Conservation (phyloP, 2,329 filamentous ascomycete genomes). For the Penicillium brevicompactum region DNA sequence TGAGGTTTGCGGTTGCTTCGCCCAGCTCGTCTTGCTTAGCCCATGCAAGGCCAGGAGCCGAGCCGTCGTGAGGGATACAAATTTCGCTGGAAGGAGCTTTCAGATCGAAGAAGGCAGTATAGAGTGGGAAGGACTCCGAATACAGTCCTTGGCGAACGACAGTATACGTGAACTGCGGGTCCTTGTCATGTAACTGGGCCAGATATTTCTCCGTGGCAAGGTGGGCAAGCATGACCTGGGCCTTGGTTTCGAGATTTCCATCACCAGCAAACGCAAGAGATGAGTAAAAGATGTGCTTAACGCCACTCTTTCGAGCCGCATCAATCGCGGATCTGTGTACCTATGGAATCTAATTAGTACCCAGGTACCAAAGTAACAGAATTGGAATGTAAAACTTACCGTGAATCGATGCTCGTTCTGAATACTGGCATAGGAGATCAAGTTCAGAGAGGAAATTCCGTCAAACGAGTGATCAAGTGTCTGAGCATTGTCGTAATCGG, state of each 20-base stretch:
- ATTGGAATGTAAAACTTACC: background rate
- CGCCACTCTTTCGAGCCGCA: conserved; percentile 9
- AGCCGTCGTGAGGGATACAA: conserved; percentile 48
- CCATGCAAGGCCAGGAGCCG: conserved; percentile 49
- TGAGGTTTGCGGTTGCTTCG: conserved; percentile 52
- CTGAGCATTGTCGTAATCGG: conserved; percentile 9
- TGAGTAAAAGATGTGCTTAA: conserved; percentile 19
- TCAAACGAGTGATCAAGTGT: conserved; percentile 8
- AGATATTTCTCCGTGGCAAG: conserved; percentile 16
- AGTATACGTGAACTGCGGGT: conserved; percentile 46
- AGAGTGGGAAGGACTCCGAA: conserved; percentile 58
- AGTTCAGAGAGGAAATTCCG: conserved; percentile 1
- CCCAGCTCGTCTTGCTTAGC: conserved; percentile 54
- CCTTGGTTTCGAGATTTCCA: conserved; percentile 1
- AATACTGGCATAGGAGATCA: conserved; percentile 12
- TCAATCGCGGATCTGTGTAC: conserved; percentile 11
- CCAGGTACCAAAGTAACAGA: background rate
- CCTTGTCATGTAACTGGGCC: background rate
- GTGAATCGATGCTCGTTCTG: conserved; percentile 1
- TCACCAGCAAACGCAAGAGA: conserved; percentile 16
- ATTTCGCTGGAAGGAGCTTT: conserved; percentile 36
- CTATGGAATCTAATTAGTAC: background rate
- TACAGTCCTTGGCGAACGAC: conserved; percentile 57
- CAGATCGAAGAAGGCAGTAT: conserved; percentile 52
- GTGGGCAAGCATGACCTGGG: conserved; percentile 22